Base-by-base conservation (phyloP, 2,329 filamentous ascomycete species). In the Calonectria pteridis region DNA sequence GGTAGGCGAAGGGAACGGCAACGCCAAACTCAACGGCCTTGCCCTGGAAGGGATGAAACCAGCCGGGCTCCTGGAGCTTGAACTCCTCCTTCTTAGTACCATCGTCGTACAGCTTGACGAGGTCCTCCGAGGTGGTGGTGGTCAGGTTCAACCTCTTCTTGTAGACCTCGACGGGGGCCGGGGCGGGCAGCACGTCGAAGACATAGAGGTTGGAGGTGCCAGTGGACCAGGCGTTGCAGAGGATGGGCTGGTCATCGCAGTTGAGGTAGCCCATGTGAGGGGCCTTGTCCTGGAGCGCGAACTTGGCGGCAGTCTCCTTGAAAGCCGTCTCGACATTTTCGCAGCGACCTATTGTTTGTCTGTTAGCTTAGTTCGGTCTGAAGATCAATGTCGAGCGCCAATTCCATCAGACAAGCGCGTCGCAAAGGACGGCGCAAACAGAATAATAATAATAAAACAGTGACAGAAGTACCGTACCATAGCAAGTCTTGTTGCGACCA, bases 401-500 rank as follows among this genome's bases (percentile, higher is more conserved):
- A 71, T 73, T 37, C 11, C 59, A 18, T 14, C n/a, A 46, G n/a
- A 16, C 55, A 23, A 6, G n/a, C 62, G 59, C 43, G 55, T 69
- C 49, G 66, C 65, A 72, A 72, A 37, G 28, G 49, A 29, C 46
- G 63, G 59, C 59, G 26, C 55, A 55, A 26, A 37, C 63, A 46
- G 43, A 46, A 46, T 23, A 23, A 13, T 23, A 46, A 46, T 20
- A 46, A 46, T 23, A 23, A 13, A 46, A 46, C 18, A 46, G 67
- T 59, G 26, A 69, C n/a, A 31, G 13, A 43, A 55, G 28, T 53
- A 73, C 79, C 88, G 72, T 86, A 91, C 90, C 89, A 82, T 89
- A 93, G 86, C 94, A 96, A 37, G 94, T 95, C 86, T 92, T 93
- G 88, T 96, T 95, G 78, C 93, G 88, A 70, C 94, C 94, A 13